Evolutionary conservation across 495 filamentous ascomycete species (phyloP), one percentile per base, ranked within the genome.

Genomic region (Tuber melanosporum): DNA sequence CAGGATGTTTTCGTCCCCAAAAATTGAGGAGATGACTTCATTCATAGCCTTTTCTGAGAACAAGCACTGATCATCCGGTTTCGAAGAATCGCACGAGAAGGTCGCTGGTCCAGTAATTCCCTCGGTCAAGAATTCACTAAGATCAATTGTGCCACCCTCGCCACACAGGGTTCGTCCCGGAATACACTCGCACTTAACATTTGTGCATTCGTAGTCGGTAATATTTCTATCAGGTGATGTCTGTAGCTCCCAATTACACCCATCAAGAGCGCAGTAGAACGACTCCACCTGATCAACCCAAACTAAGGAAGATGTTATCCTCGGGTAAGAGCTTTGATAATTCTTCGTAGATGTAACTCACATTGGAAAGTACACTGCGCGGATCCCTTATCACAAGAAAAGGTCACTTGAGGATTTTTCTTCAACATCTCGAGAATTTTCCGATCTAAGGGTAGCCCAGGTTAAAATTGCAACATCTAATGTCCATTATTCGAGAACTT

Each of bases 231-330:
- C 87, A 46, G 90, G 86, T 70, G 90, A 87, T 71, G 90, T 90
- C 75, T 92, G 87, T 79, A 90, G 86, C 76, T 83, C 88, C 84
- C 93, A 97, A 22, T 88, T 81, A 85, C 95, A 99, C 44, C 90
- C 91, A 78, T 94, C 90, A 69, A 99, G 86, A 70, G 90, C 90
- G 86, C 95, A 99, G 85, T 97, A 98, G 87, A 99, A 99, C 1
- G 96, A 98, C 85, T 99, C 96, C 62, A 88, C 86, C 79, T 97
- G 89, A 76, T 93, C 94, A 43, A 98, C 93, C 95, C 95, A 99
- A 84, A 99, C 91, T 94, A 81, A 49, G 73, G 75, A 66, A 70
- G 42, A 42, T 74, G 83, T 91, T 79, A 91, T 86, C 78, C 70
- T 46, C 41, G 0, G 72, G 22, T 43, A 70, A 71, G n/a, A 49